Base-by-base conservation (phyloP, 257 asterid genomes). In the Capsicum chinense region DNA sequence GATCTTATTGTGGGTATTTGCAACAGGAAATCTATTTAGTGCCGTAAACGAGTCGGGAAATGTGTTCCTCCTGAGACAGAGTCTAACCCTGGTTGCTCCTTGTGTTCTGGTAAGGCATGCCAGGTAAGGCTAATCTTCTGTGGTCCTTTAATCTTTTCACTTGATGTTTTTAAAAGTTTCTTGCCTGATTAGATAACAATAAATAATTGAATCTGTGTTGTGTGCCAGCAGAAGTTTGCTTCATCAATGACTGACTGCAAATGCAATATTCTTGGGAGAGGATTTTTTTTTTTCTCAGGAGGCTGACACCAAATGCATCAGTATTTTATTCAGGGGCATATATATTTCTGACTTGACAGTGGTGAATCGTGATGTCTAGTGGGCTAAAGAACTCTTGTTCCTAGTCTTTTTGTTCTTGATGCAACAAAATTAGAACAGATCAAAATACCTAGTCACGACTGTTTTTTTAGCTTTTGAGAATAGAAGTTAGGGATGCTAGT, bases 101-200 rank as follows among this genome's bases (percentile, higher is more conserved):
- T 54, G 50, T 78, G 64, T 78, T 78, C 81, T 21, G 17, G 64
- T 54, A 48, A 78, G 64, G 59, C 81, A 78, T 54, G 9, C 44
- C 81, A 78, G 81, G 81, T 78, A 78, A 78, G 81, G 19, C 16
- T 78, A 78, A 78, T 54, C n/a, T 14, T 8, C 19, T 8, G 64
- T 54, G 64, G 64, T 54, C 26, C 50, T 78, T 8, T 26, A 54
- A 47, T 54, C 81, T 54, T 54, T 54, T 54, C 63, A 76, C 26
- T 54, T 52, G 50, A 78, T 74, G 44, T 26, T 54, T 47, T 78
- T 78, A 54, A 10, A 54, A 14, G 81, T 78, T 78, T 78, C 15
- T 76, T 2, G 64, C 81, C 9, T 54, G 50, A 63, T 54, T 54
- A 78, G 50, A 54, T 78, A 35, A 78, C 64, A 26, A 14, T 52